Percentiles rank a stretch among this genome's conserved stretches.
Conservation (phyloP, 208 protist genomes). For the Entamoeba invadens region DNA sequence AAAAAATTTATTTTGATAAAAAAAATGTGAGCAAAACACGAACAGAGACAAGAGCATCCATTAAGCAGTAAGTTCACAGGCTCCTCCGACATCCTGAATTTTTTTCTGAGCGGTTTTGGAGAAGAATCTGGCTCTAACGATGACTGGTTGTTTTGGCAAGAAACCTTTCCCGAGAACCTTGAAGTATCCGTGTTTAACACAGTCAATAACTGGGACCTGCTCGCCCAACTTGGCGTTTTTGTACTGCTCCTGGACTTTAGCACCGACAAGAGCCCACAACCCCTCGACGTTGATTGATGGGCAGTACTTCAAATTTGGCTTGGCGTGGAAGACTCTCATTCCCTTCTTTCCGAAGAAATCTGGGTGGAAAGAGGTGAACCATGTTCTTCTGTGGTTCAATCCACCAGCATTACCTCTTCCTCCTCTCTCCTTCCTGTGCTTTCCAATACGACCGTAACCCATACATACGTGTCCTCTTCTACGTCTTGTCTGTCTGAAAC, state of each 20-base stretch:
- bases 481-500: not conserved
- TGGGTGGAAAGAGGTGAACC: conserved; percentile 98
- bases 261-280: conserved; percentile 82
- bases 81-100: conserved; percentile 93
- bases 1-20: no score
- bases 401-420: conserved; percentile 99
- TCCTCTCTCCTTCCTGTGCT: conserved; percentile 96
- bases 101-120: conserved; percentile 91
- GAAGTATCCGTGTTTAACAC: conserved; percentile 73
- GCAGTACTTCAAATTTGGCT: conserved; percentile 69
- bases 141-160: conserved; percentile 80
- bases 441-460: conserved; percentile 51
- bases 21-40: no score
- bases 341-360: conserved; percentile 99
- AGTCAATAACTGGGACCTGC: conserved; percentile 90
- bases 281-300: conserved; percentile 94
- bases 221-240: conserved; percentile 53
- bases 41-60: not conserved
- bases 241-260: conserved; percentile 40
- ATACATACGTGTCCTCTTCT: conserved; percentile 14
- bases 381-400: conserved; percentile 93
- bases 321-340: conserved; percentile 90
- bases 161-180: conserved; percentile 96
- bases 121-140: conserved; percentile 97
- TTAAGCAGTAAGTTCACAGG: conserved; percentile 44